phyloP scores from a whole-genome alignment of 345 rosid species.

The Eucalyptus shirleyi region DNA sequence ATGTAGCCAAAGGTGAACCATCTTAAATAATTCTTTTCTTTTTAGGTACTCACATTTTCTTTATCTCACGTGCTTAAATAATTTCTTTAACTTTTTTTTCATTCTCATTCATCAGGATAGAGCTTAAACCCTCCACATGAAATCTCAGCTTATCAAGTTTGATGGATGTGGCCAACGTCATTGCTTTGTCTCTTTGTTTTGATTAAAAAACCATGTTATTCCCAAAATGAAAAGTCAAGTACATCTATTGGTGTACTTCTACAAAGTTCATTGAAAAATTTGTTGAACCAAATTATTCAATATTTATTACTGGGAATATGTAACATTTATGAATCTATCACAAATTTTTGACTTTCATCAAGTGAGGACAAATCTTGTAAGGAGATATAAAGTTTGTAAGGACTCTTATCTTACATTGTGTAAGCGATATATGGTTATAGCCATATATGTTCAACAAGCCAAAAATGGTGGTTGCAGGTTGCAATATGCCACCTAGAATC shows the following conservation, averaged over 20 bases:
- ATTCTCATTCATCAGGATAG: not conserved
- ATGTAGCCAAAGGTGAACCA: not conserved
- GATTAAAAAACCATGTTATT: not conserved
- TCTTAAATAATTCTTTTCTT: not conserved
- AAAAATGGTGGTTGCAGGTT: too few relatives aligned
- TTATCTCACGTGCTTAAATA: not conserved
- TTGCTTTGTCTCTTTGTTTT: not conserved
- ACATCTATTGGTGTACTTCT: not conserved
- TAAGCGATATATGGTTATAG: too few relatives aligned
- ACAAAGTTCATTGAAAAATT: not conserved
- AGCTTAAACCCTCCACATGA: not conserved
- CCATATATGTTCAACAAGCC: too few relatives aligned
- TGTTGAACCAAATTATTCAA: not conserved
- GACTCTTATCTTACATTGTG: not conserved
- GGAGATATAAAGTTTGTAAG: not conserved
- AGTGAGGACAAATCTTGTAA: not conserved
- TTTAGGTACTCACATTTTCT: not conserved
- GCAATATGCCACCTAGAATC: too few relatives aligned
- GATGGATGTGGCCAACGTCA: not conserved
- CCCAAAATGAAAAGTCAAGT: not conserved
- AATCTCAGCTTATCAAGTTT: not conserved
- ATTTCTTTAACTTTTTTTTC: not conserved
- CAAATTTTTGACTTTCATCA: not conserved
- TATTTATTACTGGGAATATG: not conserved
- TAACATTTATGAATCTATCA: not conserved